These are phyloP conservation scores for Diaporthe sp. DNA, from an alignment of 2,329 filamentous ascomycete species.

Conservation along the genomic window DNA sequence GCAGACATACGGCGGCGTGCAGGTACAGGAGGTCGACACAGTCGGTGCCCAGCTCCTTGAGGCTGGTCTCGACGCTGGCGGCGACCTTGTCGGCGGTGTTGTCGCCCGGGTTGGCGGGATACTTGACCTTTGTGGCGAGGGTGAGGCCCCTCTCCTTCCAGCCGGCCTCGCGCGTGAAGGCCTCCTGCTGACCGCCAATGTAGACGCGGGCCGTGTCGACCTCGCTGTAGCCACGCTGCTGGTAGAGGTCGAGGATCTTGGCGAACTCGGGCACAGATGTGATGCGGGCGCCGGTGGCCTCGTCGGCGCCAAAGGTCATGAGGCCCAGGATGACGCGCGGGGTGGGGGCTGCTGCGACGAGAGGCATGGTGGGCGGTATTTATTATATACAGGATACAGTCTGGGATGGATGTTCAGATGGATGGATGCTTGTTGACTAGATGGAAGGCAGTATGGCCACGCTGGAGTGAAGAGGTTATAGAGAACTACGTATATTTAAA, in stretches of 20 bases:
- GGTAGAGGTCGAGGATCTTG: slow-evolving; percentile 75
- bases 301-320: slow-evolving; percentile 79
- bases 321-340: slow-evolving; percentile 76
- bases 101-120: slow-evolving; percentile 70
- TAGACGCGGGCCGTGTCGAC: slow-evolving; percentile 81
- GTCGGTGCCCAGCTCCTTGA: slow-evolving; percentile 80
- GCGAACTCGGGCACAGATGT: slow-evolving; percentile 71
- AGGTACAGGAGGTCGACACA: slow-evolving; percentile 82
- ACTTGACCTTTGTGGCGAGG: slow-evolving; percentile 76
- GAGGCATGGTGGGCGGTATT: slow-evolving; percentile 33
- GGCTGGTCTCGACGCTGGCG: slow-evolving; percentile 74
- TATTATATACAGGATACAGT: neutral
- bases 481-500: neutral
- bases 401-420: neutral
- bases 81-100: slow-evolving; percentile 76
- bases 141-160: slow-evolving; percentile 79
- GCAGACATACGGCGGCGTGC: slow-evolving; percentile 68
- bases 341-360: slow-evolving; percentile 38
- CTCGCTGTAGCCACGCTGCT: slow-evolving; percentile 77
- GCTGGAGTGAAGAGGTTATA: neutral
- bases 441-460: neutral
- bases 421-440: neutral
- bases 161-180: slow-evolving; percentile 73
- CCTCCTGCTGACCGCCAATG: slow-evolving; percentile 77
- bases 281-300: slow-evolving; percentile 70